Evolutionary conservation across 2,329 filamentous ascomycete species (phyloP), one percentile per base, ranked within the genome.

Genomic region (Botrytis elliptica): DNA sequence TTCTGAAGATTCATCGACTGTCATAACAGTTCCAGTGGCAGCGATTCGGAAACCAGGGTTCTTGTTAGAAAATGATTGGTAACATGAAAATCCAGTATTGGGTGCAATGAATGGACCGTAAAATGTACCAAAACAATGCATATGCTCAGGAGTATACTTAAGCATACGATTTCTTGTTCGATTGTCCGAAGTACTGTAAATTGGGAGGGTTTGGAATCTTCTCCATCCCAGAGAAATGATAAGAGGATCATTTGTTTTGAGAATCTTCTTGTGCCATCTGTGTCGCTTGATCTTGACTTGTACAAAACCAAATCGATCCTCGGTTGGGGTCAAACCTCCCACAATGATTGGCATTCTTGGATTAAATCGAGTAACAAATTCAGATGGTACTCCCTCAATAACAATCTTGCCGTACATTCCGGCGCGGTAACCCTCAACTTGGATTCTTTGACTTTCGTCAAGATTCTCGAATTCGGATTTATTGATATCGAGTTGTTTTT

Each of bases 61-160:
- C 80, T 92, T 89, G 75, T 93, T 90, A 0, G 92, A 93, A 80
- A 99, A 92, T 12, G 92, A 93, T 83, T 98, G 94, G 77, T 98
- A 94, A 82, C 93, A 96, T 78, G 93, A 95, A 84, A 99, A 98
- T 74, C 95, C 94, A 3, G 95, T 97, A 83, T 97, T 98, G 20
- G 97, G 96, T 0, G 96, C 94, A 75, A 98, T 94, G 12, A 99
- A 89, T 0, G 97, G 96, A 0, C 95, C 96, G 80, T 97, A 98
- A 83, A 98, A 94, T 69, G 95, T 97, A 59, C 90, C 96, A 82
- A 97, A 97, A 85, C 97, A 99, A 84, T 98, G 96, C 94, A 98
- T 98, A 81, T 99, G 96, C 85, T 99, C 97, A 0, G 96, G 97
- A 0, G 95, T 98, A 83, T 99, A 99, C 83, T 99, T 99, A 75